phyloP scores from a whole-genome alignment of 768 basidiomycete genomes.

The Filobasidium wieringae region DNA sequence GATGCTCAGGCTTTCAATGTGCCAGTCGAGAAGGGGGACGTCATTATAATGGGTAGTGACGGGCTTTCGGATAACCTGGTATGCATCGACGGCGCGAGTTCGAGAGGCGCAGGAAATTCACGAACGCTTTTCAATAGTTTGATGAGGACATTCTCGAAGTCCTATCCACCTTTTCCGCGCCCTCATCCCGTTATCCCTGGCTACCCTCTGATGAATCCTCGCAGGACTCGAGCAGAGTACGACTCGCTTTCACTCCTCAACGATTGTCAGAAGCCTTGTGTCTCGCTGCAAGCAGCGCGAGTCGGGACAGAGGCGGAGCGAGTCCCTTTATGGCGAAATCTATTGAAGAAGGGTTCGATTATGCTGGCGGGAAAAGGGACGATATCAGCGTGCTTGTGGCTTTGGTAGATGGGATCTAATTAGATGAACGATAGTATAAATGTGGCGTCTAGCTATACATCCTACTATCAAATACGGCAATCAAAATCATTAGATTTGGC shows the following conservation, averaged over 20 bases:
- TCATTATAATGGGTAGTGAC: slow-evolving; percentile 37
- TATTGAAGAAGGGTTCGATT: slow-evolving; percentile 57
- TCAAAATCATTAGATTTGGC: too few relatives aligned
- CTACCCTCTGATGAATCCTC: slow-evolving; percentile 5
- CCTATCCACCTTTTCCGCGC: slow-evolving; percentile 29
- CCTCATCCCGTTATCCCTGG: slow-evolving; percentile 2
- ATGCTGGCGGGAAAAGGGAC: slow-evolving; percentile 73
- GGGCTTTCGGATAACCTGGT: slow-evolving; percentile 40
- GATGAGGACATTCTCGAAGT: slow-evolving; percentile 39
- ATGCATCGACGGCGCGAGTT: slow-evolving; percentile 8
- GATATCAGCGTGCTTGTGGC: slow-evolving; percentile 42
- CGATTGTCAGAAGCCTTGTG: slow-evolving; percentile 36
- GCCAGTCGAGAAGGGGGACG: slow-evolving; percentile 40
- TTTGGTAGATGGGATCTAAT: not conserved
- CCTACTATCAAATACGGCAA: too few relatives aligned
- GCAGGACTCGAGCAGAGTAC: slow-evolving; percentile 12
- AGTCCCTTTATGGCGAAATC: slow-evolving; percentile 79
- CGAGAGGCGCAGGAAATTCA: not conserved
- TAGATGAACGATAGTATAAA: not conserved
- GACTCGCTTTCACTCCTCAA: slow-evolving; percentile 30
- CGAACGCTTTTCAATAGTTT: slow-evolving; percentile 20
- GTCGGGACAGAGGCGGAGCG: slow-evolving; percentile 24
- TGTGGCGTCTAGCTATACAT: too few relatives aligned
- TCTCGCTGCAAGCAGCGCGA: slow-evolving; percentile 26
- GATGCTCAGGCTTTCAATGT: slow-evolving; percentile 54